phyloP scores from a whole-genome alignment of 768 basidiomycete genomes.

The Lactifluus subvellereus region DNA sequence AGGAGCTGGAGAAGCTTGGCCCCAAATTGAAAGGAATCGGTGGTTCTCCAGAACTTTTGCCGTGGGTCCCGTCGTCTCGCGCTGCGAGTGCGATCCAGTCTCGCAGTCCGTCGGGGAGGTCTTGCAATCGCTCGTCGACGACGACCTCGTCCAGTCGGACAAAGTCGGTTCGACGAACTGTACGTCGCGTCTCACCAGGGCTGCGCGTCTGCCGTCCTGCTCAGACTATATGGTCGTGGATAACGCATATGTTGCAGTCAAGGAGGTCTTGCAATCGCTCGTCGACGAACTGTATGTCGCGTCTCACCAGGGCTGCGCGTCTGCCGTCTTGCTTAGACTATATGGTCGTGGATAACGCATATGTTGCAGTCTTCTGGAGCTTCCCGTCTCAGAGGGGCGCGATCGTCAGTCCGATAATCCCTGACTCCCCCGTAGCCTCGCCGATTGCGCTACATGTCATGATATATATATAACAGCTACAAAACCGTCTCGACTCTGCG shows the following conservation, averaged over 20 bases:
- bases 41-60: constrained; percentile 30
- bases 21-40: constrained; percentile 90
- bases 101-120: constrained; percentile 92
- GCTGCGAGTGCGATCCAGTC: constrained; percentile 40
- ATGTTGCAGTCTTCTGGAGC: constrained; percentile 80
- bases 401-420: constrained; percentile 40
- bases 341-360: not conserved
- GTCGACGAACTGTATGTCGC: constrained; percentile 64
- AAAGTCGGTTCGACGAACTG: constrained; percentile 88
- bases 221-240: too few species aligned
- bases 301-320: too few species aligned
- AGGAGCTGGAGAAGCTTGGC: constrained; percentile 86
- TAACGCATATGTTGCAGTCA: too few species aligned
- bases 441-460: too few species aligned
- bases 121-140: constrained; percentile 79
- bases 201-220: too few species aligned
- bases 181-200: too few species aligned
- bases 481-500: constrained; percentile 45
- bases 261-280: too few species aligned
- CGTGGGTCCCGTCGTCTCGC: not conserved
- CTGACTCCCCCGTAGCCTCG: not conserved
- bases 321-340: constrained; percentile 18
- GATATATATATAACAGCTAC: constrained; percentile 41
- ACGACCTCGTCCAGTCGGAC: constrained; percentile 78
- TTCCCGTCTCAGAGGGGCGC: constrained; percentile 87